Conservation (phyloP, 208 protist genomes). For the Leishmania tarentolae region DNA sequence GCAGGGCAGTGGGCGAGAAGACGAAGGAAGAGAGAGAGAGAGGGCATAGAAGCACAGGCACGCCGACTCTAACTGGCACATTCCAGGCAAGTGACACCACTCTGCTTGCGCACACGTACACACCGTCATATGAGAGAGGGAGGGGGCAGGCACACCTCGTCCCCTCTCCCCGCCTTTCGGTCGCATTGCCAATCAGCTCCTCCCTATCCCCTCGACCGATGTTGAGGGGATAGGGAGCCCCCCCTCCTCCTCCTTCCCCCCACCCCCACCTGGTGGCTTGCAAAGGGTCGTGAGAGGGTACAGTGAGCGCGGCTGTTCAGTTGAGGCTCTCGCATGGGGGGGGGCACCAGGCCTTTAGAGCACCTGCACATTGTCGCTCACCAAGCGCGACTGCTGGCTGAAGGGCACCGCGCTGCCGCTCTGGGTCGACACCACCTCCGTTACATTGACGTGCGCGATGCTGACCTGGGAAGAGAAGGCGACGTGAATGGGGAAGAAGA, state of each 20-base stretch:
- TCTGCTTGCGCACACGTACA: not conserved
- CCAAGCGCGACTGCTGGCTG: constrained; percentile 56
- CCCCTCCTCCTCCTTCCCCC: not conserved
- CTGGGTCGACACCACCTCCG: constrained; percentile 62
- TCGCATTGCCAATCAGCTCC: not conserved
- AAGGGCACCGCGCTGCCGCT: constrained; percentile 61
- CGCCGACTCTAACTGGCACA: not conserved
- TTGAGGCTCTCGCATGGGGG: not conserved
- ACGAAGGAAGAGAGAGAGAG: not conserved
- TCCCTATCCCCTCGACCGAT: not conserved
- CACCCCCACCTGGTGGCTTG: not conserved
- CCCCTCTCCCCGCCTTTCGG: not conserved
- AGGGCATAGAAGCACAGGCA: not conserved
- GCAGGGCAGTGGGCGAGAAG: not conserved
- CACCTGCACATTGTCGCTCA: constrained; percentile 58
- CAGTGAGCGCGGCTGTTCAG: not conserved
- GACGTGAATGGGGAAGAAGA: constrained; percentile 83
- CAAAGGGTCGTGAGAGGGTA: constrained; percentile 10
- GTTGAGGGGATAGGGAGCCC: not conserved
- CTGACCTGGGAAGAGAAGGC: constrained; percentile 44
- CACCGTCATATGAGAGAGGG: not conserved
- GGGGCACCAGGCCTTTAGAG: constrained; percentile 20
- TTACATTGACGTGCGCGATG: constrained; percentile 56
- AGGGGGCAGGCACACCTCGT: not conserved
- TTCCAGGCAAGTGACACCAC: not conserved